Conservation (phyloP, 2,329 filamentous ascomycete genomes). For the Paracamarosporium sp. region DNA sequence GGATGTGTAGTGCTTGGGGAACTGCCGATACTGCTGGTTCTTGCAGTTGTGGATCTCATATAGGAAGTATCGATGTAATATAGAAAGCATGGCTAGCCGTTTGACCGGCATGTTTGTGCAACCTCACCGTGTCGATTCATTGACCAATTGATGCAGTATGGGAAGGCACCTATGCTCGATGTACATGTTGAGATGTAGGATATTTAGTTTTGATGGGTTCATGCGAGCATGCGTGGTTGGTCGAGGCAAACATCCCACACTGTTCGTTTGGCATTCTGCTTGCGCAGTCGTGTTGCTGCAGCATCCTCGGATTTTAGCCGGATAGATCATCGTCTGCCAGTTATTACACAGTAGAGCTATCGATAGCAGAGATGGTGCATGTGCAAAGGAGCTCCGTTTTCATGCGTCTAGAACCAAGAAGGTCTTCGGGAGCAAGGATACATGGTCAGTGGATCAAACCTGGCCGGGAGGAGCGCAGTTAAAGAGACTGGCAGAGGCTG, state of each 20-base stretch:
- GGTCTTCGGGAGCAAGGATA: no score
- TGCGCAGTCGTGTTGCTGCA: background rate
- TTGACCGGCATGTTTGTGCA: conserved; percentile 1
- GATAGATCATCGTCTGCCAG: background rate
- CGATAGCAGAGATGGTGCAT: no score
- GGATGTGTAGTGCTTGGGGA: background rate
- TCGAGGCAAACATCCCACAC: no score
- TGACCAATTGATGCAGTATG: background rate
- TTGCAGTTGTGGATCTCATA: background rate
- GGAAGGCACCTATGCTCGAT: no score
- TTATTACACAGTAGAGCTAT: background rate
- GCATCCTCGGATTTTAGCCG: background rate
- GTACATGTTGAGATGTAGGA: no score
- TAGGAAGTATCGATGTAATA: conserved; percentile 1
- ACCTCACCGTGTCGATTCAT: background rate
- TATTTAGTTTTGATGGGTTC: no score
- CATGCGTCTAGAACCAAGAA: no score
- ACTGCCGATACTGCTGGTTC: conserved; percentile 2
- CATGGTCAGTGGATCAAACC: no score
- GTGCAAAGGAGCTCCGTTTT: no score
- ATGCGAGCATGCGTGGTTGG: no score
- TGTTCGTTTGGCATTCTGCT: background rate
- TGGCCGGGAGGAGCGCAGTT: no score
- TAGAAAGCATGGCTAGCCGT: background rate
- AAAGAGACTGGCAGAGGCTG: no score